Evolutionary conservation across 1,139 yeast species (phyloP).

Genomic region (Sugiyamaella grinbergsii): DNA sequence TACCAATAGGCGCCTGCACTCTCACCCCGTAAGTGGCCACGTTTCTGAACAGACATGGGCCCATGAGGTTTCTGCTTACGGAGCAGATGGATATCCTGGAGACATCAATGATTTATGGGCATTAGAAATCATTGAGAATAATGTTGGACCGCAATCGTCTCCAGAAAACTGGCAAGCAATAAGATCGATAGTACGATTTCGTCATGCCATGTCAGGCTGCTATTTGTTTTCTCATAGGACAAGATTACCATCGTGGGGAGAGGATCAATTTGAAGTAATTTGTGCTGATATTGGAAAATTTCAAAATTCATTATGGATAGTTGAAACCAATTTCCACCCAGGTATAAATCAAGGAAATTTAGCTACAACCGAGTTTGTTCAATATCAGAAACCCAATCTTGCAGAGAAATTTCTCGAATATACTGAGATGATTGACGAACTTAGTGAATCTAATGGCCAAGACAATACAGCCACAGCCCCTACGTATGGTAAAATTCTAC

Average conservation of each 20-base stretch:
- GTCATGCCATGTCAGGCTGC: slow-evolving; percentile 63
- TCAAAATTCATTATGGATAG: slow-evolving; percentile 62
- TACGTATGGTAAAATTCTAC: slow-evolving; percentile 20
- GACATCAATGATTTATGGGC: slow-evolving; percentile 39
- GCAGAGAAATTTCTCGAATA: slow-evolving; percentile 42
- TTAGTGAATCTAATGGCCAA: slow-evolving; percentile 28
- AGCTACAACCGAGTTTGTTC: slow-evolving; percentile 35
- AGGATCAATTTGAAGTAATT: slow-evolving; percentile 70
- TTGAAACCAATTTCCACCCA: slow-evolving; percentile 66
- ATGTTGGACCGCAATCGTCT: slow-evolving; percentile 40
- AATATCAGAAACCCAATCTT: slow-evolving; percentile 31
- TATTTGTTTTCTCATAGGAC: slow-evolving; percentile 61
- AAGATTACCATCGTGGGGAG: slow-evolving; percentile 69
- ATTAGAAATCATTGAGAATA: slow-evolving; percentile 29
- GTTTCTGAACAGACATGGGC: slow-evolving; percentile 80
- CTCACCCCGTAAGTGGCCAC: slow-evolving; percentile 64
- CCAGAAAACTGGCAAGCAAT: slow-evolving; percentile 52
- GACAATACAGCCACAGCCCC: slow-evolving; percentile 25
- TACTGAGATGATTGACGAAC: slow-evolving; percentile 29
- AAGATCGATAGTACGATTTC: slow-evolving; percentile 58
- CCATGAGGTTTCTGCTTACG: slow-evolving; percentile 68
- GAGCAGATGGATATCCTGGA: slow-evolving; percentile 46
- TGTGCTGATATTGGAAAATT: slow-evolving; percentile 67
- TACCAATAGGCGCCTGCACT: slow-evolving; percentile 63
- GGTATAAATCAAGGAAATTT: slow-evolving; percentile 32